Percentiles rank a stretch among this genome's conserved stretches.
Evolutionary conservation across 1,139 yeast species (phyloP).

Genomic region (Pichia sp.): DNA sequence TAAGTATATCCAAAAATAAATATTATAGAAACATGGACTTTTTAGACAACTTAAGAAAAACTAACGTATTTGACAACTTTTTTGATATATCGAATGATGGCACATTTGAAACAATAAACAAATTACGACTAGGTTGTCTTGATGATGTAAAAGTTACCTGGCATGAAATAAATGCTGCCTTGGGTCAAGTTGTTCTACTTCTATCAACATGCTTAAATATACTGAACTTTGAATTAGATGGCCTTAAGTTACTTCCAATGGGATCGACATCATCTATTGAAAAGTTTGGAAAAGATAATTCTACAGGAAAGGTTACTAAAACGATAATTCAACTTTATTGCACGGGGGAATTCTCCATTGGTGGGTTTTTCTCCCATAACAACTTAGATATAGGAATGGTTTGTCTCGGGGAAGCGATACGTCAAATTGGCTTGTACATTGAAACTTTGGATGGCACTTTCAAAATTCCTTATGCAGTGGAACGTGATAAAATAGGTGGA

Average conservation of each 20-base stretch:
- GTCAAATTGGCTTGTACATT: conserved; percentile 49
- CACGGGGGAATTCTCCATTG: conserved; percentile 57
- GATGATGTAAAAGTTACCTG: conserved; percentile 61
- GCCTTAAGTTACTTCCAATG: conserved; percentile 68
- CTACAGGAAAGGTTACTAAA: conserved; percentile 30
- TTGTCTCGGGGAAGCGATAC: conserved; percentile 58
- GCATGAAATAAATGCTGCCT: conserved; percentile 88
- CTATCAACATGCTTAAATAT: conserved; percentile 58
- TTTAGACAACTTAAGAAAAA: conserved; percentile 60
- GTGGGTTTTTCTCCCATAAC: conserved; percentile 62
- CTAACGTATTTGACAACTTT: conserved; percentile 76
- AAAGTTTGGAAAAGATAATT: conserved; percentile 38
- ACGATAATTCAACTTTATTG: conserved; percentile 41
- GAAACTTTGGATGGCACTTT: conserved; percentile 45
- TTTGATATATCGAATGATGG: conserved; percentile 81
- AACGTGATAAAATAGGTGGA: conserved; percentile 69
- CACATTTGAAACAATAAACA: conserved; percentile 82
- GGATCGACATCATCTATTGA: conserved; percentile 82
- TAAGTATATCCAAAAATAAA: conserved; percentile 55
- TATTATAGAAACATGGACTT: conserved; percentile 57
- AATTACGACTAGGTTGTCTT: conserved; percentile 65
- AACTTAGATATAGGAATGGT: conserved; percentile 73
- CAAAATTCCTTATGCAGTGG: conserved; percentile 63
- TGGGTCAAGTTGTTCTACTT: conserved; percentile 76
- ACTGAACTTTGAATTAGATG: conserved; percentile 47